A percentile compares a stretch with the other conserved stretches of the same genome.
Evolutionary conservation across 257 asterid species (phyloP).

Genomic region (Solanum bukasovii): DNA sequence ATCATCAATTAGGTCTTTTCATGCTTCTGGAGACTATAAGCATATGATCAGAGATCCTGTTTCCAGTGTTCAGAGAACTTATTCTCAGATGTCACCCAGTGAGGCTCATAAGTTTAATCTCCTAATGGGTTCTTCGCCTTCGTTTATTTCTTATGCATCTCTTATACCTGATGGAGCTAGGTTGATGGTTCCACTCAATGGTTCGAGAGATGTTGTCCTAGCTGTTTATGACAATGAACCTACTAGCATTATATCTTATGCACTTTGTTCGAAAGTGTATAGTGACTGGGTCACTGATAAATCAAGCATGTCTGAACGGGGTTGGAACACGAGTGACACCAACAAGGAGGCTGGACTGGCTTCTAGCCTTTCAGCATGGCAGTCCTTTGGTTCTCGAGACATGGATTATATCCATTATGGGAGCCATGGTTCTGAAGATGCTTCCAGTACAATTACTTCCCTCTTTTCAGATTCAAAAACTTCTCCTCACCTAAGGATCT

Average conservation of each 20-base stretch:
- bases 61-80: slow-evolving; percentile 34
- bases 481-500: slow-evolving; percentile 67
- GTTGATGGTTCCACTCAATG: slow-evolving; percentile 43
- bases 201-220: slow-evolving; percentile 35
- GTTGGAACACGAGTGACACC: slow-evolving; percentile 19
- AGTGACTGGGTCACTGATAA: slow-evolving; percentile 42
- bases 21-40: slow-evolving; percentile 81
- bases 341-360: slow-evolving; percentile 29
- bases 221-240: slow-evolving; percentile 82
- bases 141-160: slow-evolving; percentile 44
- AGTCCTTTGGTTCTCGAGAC: slow-evolving; percentile 55
- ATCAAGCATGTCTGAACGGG: slow-evolving; percentile 24
- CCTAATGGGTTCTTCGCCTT: slow-evolving; percentile 20
- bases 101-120: slow-evolving; percentile 44
- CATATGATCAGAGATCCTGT: slow-evolving; percentile 82
- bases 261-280: slow-evolving; percentile 57
- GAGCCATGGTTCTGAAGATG: slow-evolving; percentile 46
- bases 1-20: slow-evolving; percentile 55
- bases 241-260: slow-evolving; percentile 74
- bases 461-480: slow-evolving; percentile 32
- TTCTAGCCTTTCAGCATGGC: slow-evolving; percentile 57
- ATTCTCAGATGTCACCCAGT: slow-evolving; percentile 38
- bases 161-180: slow-evolving; percentile 73
- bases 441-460: slow-evolving; percentile 27
- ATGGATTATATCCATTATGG: slow-evolving; percentile 45